Evolutionary conservation across 768 basidiomycete genomes (phyloP).

Genomic region (Pleurotus djamor): DNA sequence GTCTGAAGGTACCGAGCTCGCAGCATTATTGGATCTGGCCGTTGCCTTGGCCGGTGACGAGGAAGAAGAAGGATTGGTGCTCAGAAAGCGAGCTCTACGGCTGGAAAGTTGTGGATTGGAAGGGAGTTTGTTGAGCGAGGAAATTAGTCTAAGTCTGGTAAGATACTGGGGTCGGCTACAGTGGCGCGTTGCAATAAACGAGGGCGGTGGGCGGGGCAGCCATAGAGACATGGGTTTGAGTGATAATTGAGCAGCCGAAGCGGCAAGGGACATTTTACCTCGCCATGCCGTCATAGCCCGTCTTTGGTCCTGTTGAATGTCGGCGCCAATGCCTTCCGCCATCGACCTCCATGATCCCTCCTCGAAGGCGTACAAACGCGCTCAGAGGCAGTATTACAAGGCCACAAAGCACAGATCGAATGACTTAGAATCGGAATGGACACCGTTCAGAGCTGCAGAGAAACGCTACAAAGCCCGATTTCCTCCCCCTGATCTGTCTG

Average conservation of each 20-base stretch:
- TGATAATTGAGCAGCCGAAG: conserved; percentile 5
- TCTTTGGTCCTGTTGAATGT: conserved; percentile 31
- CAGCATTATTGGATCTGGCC: neutral
- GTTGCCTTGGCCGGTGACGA: neutral
- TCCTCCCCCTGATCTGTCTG: conserved; percentile 71
- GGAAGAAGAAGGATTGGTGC: conserved; percentile 25
- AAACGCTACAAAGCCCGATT: conserved; percentile 80
- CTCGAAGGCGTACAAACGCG: conserved; percentile 55
- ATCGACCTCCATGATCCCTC: conserved; percentile 39
- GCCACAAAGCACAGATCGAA: conserved; percentile 52
- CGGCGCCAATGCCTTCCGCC: conserved; percentile 21
- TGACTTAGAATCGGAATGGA: conserved; percentile 55
- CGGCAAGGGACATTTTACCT: too few relatives aligned
- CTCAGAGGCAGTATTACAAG: conserved; percentile 56
- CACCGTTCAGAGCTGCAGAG: conserved; percentile 74
- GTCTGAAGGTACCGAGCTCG: conserved; percentile 15
- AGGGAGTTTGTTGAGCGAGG: conserved; percentile 9
- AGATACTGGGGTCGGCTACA: conserved; percentile 25
- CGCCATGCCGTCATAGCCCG: too few relatives aligned
- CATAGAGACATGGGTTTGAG: conserved; percentile 65
- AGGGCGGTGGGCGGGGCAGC: conserved; percentile 57
- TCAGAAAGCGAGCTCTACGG: conserved; percentile 27
- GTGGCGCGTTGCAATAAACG: conserved; percentile 36
- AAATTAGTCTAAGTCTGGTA: neutral
- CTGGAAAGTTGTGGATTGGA: conserved; percentile 12